Conservation (phyloP, 75 land plant genomes). For the Pinus taeda region DNA sequence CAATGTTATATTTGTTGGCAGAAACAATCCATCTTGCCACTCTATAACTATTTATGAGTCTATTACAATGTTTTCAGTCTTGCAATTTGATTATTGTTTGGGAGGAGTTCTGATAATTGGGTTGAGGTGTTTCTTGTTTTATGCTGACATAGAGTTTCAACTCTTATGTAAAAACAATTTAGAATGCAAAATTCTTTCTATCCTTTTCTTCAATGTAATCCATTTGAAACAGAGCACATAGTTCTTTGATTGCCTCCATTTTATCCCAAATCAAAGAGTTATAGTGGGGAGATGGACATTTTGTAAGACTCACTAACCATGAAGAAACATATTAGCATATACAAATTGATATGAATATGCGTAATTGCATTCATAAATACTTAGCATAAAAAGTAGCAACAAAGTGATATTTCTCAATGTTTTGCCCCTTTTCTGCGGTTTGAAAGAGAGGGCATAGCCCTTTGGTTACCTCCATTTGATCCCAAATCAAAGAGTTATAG, state of each 20-base stretch:
- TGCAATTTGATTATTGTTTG: no score
- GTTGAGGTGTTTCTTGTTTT: no score
- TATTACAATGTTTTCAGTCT: no score
- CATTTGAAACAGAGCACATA: conserved; percentile 2
- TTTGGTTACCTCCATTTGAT: conserved; percentile 11
- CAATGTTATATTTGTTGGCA: not conserved
- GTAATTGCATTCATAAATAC: not conserved
- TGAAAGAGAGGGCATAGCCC: no score
- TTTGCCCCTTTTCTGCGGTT: no score
- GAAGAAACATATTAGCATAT: not conserved
- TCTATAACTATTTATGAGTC: no score
- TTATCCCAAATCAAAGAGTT: conserved; percentile 3
- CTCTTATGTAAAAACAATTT: no score
- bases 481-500: conserved; percentile 3
- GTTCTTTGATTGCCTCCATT: conserved; percentile 9
- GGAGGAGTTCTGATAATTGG: no score
- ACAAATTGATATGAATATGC: not conserved
- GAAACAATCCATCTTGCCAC: no score
- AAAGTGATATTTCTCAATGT: not conserved
- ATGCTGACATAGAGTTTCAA: no score
- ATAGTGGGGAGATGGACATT: conserved; percentile 10
- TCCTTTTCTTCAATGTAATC: not conserved
- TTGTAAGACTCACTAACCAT: not conserved
- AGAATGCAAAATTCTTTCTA: no score
- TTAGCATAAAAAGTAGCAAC: not conserved